A percentile compares a stretch with the other conserved stretches of the same genome.
Conservation (phyloP, 495 filamentous ascomycete genomes). For the Cryomyces antarcticus region DNA sequence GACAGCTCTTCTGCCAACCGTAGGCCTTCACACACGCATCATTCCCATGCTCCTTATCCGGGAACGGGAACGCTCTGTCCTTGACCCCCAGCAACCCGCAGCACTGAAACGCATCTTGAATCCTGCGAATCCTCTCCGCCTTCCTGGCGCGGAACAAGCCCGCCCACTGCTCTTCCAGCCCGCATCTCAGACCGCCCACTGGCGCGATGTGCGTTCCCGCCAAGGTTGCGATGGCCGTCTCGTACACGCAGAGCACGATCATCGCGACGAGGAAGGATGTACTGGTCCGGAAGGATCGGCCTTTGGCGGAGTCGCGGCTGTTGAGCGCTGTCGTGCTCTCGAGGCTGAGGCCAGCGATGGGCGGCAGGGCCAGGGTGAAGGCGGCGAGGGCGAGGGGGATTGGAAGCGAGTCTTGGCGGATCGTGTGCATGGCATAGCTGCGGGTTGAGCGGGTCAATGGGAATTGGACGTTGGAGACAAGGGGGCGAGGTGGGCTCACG, state of each 20-base stretch:
- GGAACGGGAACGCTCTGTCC: slow-evolving; percentile 41
- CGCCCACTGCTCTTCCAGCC: slow-evolving; percentile 33
- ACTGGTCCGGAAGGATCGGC: slow-evolving; percentile 13
- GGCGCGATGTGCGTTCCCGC: slow-evolving; percentile 32
- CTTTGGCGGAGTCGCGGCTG: slow-evolving; percentile 18
- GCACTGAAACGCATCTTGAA: slow-evolving; percentile 44
- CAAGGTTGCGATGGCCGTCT: slow-evolving; percentile 32
- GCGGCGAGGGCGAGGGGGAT: slow-evolving; percentile 26
- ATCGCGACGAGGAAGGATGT: slow-evolving; percentile 25
- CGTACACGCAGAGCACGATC: slow-evolving; percentile 6
- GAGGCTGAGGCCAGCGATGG: slow-evolving; percentile 24
- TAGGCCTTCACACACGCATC: slow-evolving; percentile 6
- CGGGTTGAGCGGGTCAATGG: too few species aligned
- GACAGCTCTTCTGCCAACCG: slow-evolving; percentile 5
- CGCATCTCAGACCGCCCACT: slow-evolving; percentile 25
- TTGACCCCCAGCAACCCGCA: slow-evolving; percentile 36
- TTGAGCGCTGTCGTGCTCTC: slow-evolving; percentile 17
- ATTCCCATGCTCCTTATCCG: slow-evolving; percentile 3
- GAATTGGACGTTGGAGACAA: too few species aligned
- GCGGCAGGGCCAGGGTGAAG: slow-evolving; percentile 30
- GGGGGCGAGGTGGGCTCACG: too few species aligned
- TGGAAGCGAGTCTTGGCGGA: slow-evolving; percentile 28
- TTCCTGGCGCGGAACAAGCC: slow-evolving; percentile 28
- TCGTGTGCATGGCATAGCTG: slow-evolving; percentile 29
- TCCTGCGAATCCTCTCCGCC: slow-evolving; percentile 27